Evolutionary conservation across 2,329 filamentous ascomycete species (phyloP).

Genomic region (Trichoderma asperellum): DNA sequence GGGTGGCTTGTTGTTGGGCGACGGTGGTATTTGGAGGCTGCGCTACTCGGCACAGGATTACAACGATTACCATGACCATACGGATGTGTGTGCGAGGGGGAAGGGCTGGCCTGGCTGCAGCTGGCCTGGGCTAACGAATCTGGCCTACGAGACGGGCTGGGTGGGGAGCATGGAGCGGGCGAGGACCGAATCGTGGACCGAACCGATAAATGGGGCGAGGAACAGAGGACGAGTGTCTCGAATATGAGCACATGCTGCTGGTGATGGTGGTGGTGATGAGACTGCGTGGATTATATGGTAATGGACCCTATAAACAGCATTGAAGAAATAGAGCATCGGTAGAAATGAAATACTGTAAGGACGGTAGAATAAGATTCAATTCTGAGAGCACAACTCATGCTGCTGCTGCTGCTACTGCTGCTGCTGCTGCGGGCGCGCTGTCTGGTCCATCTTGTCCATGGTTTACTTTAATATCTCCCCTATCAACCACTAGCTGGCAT

Average conservation of each 20-base stretch:
- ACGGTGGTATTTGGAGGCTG: neutral
- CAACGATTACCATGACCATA: neutral
- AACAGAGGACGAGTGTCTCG: neutral
- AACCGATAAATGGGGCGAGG: constrained; percentile 9
- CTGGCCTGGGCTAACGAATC: neutral
- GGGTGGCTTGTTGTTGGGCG: neutral
- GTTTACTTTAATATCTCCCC: neutral
- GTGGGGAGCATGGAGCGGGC: neutral
- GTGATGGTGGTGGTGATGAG: neutral
- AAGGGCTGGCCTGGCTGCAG: neutral
- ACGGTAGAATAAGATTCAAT: neutral
- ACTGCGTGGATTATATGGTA: too few species aligned
- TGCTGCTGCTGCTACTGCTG: too few species aligned
- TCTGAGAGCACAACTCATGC: neutral
- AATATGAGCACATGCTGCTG: neutral
- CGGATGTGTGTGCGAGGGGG: constrained; percentile 11
- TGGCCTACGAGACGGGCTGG: neutral
- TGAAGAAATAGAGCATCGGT: neutral
- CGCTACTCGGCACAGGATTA: neutral
- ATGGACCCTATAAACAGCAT: neutral
- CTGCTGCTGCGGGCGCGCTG: neutral
- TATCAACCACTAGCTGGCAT: neutral
- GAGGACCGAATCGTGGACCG: constrained; percentile 17
- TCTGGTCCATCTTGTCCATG: neutral
- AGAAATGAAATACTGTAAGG: neutral